Percentiles rank a stretch among this genome's conserved stretches.
Conservation (phyloP, 73 alveolate genomes). For the Paramecium caudatum region DNA sequence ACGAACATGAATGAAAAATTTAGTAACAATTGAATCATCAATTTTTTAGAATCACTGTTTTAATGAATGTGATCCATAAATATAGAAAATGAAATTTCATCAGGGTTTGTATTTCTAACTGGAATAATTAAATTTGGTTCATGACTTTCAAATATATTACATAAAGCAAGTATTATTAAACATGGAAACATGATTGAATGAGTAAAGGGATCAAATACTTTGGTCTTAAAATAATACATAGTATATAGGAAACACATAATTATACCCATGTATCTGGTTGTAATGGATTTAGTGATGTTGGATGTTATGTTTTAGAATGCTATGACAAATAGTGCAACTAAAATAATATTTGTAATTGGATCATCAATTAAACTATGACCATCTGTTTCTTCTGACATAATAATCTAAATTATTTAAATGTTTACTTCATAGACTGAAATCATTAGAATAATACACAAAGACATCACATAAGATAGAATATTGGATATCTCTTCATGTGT, state of each 20-base stretch:
- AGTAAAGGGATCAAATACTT: neutral
- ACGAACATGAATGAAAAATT: slow-evolving; percentile 97
- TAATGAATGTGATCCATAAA: neutral
- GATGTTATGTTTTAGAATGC: neutral
- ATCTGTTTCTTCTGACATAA: neutral
- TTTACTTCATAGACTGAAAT: slow-evolving; percentile 1
- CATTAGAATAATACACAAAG: neutral
- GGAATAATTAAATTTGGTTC: neutral
- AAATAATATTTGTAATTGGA: neutral
- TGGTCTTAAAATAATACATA: neutral
- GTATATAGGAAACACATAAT: neutral
- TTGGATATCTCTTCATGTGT: neutral
- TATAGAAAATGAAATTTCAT: neutral
- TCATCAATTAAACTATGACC: neutral
- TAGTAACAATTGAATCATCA: slow-evolving; percentile 52
- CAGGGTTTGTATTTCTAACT: neutral
- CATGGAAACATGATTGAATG: slow-evolving; percentile 10
- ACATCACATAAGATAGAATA: neutral
- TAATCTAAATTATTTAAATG: neutral
- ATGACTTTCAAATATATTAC: neutral
- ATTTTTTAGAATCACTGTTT: slow-evolving; percentile 10
- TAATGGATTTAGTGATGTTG: neutral
- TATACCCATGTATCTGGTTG: neutral
- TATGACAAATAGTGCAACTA: neutral
- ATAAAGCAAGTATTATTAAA: neutral